Evolutionary conservation across 192 early-diverging fungal genomes (phyloP), one percentile per base, ranked within the genome.

Genomic region (Coemansia sp.): DNA sequence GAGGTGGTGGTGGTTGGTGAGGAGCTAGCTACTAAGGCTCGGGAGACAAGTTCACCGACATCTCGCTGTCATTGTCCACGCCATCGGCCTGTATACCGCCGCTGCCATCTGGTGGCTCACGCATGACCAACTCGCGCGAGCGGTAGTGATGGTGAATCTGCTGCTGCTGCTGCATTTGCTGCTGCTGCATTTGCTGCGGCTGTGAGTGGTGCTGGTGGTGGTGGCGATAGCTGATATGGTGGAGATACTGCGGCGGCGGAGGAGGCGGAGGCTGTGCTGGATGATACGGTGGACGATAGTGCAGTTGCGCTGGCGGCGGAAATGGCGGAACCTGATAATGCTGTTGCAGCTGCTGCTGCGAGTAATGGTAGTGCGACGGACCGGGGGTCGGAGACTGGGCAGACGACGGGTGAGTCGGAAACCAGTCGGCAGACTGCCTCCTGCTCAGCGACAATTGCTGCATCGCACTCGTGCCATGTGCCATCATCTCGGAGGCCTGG

Each of bases 31-130:
- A 61, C 32, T 57, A 59, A 14, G 75, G 67, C 49, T 74, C 77
- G 1, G 77, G 77, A 29, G 71, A 71, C 22, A 79, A 35, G 4
- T 74, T 67, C 27, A 79, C 77, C 2, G 77, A 79, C 64, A 73
- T 67, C 20, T 79, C 77, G 58, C 77, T 79, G 31, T 63, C 71
- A 43, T 79, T 65, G 41, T 79, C 77, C 49, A 67, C 70, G 58
- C 71, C 29, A 17, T 54, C 51, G 15, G 19, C 39, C 11, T 37
- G 24, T 29, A 19, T 42, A 39, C 46, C 62, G 14, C 64, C 56
- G 6, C 46, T 58, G 19, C 56, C 64, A 10, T 49, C 47, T 11
- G 47, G 9, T 31, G 32, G 32, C 7, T 35, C 32, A 7, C 32
- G 32, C 32, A 35, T 35, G 32, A 7, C 4, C 32, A 35, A 7